phyloP scores from a whole-genome alignment of 164 flowering plant genomes.

The Liriodendron chinense region DNA sequence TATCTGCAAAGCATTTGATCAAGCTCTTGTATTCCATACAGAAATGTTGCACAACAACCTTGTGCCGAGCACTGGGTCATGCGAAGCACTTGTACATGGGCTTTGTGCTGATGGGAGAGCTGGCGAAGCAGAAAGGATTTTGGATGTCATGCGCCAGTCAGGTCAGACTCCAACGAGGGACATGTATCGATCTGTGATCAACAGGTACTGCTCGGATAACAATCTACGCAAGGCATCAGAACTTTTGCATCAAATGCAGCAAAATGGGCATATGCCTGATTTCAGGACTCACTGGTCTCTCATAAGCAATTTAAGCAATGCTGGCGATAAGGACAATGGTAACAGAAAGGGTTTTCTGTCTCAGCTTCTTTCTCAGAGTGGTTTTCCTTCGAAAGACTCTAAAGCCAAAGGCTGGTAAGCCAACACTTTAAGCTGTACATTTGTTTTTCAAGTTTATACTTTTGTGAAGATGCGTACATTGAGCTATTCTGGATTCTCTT shows the following conservation, averaged over 20 bases:
- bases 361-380: slow-evolving; percentile 64
- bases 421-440: neutral
- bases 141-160: slow-evolving; percentile 38
- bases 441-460: neutral
- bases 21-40: slow-evolving; percentile 60
- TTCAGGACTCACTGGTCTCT: slow-evolving; percentile 90
- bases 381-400: slow-evolving; percentile 36
- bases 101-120: slow-evolving; percentile 42
- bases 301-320: slow-evolving; percentile 56
- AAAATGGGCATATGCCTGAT: slow-evolving; percentile 62
- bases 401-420: slow-evolving; percentile 16
- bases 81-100: slow-evolving; percentile 41
- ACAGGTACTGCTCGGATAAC: slow-evolving; percentile 43
- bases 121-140: slow-evolving; percentile 51
- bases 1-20: slow-evolving; percentile 30
- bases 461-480: neutral
- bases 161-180: slow-evolving; percentile 57
- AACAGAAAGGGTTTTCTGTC: slow-evolving; percentile 56
- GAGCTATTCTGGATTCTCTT: neutral
- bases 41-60: slow-evolving; percentile 69
- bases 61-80: slow-evolving; percentile 50
- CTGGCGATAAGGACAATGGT: slow-evolving; percentile 29
- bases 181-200: slow-evolving; percentile 50
- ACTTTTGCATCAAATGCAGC: slow-evolving; percentile 65
- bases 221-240: slow-evolving; percentile 58